phyloP scores from a whole-genome alignment of 768 basidiomycete species.

The Mycena albidolilacea region DNA sequence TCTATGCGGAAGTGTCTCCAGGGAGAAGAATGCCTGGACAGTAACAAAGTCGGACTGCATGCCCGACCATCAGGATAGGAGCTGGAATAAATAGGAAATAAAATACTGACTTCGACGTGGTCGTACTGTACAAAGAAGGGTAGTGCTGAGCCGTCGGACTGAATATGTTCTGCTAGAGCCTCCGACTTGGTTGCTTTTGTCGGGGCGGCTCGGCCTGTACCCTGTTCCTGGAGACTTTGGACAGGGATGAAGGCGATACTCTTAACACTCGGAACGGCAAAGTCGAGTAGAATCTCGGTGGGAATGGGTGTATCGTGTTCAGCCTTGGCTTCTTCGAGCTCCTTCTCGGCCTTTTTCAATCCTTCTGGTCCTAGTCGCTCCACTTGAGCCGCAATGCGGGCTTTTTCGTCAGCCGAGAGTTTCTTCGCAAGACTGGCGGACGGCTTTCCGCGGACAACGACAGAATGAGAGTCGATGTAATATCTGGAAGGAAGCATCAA shows the following conservation, averaged over 20 bases:
- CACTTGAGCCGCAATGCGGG: conserved; percentile 79
- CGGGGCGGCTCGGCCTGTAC: conserved; percentile 58
- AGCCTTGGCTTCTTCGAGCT: conserved; percentile 86
- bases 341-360: conserved; percentile 75
- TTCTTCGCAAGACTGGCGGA: conserved; percentile 87
- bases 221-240: conserved; percentile 73
- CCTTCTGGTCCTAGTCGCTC: conserved; percentile 84
- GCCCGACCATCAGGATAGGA: conserved; percentile 19
- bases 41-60: conserved; percentile 92
- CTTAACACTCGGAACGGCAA: conserved; percentile 93
- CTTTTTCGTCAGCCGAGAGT: conserved; percentile 86
- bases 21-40: conserved; percentile 84
- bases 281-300: conserved; percentile 80
- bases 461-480: conserved; percentile 78
- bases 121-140: conserved; percentile 96
- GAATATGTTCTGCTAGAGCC: conserved; percentile 73
- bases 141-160: conserved; percentile 74
- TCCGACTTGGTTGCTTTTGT: conserved; percentile 48
- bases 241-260: conserved; percentile 94
- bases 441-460: conserved; percentile 90
- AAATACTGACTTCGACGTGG: conserved; percentile 80
- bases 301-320: conserved; percentile 92
- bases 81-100: conserved; percentile 13
- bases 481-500: conserved; percentile 66
- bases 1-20: conserved; percentile 77